Evolutionary conservation across 2,329 filamentous ascomycete species (phyloP).

Genomic region (Cercospora brassicicola): DNA sequence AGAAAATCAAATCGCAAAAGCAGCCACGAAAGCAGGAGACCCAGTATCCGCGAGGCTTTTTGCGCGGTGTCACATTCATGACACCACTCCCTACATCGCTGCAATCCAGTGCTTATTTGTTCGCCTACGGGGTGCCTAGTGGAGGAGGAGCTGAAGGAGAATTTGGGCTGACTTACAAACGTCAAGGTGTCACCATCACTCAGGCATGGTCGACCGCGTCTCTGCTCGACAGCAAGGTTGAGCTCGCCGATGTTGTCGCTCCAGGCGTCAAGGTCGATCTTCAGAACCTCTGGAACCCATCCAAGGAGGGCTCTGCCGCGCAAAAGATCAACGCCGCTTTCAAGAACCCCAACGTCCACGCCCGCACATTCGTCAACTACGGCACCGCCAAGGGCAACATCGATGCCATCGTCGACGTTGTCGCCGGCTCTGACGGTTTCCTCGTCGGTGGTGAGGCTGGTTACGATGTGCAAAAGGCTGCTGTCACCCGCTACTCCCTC

Average conservation of each 20-base stretch:
- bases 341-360: slow-evolving; percentile 98
- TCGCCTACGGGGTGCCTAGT: slow-evolving; percentile 24
- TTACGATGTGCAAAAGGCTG: slow-evolving; percentile 97
- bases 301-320: slow-evolving; percentile 71
- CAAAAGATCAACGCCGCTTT: slow-evolving; percentile 99
- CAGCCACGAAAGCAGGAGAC: slow-evolving; percentile 12
- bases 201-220: slow-evolving; percentile 98
- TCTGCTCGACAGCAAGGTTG: slow-evolving; percentile 94
- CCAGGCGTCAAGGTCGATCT: slow-evolving; percentile 98
- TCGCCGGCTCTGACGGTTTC: slow-evolving; percentile 97
- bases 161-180: slow-evolving; percentile 36
- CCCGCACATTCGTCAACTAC: slow-evolving; percentile 97
- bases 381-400: slow-evolving; percentile 79
- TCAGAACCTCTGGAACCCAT: slow-evolving; percentile 90
- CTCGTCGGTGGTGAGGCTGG: slow-evolving; percentile 92
- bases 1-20: slow-evolving; percentile 22
- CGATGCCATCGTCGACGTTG: slow-evolving; percentile 69
- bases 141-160: slow-evolving; percentile 23
- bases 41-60: slow-evolving; percentile 18
- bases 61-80: slow-evolving; percentile 12
- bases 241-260: slow-evolving; percentile 92
- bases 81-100: slow-evolving; percentile 31
- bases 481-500: slow-evolving; percentile 93
- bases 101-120: slow-evolving; percentile 30
- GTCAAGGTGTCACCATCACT: slow-evolving; percentile 87